A percentile compares a stretch with the other conserved stretches of the same genome.
These are phyloP conservation scores for Lactarius quietus DNA, from an alignment of 768 basidiomycete genomes.

Conservation along the genomic window DNA sequence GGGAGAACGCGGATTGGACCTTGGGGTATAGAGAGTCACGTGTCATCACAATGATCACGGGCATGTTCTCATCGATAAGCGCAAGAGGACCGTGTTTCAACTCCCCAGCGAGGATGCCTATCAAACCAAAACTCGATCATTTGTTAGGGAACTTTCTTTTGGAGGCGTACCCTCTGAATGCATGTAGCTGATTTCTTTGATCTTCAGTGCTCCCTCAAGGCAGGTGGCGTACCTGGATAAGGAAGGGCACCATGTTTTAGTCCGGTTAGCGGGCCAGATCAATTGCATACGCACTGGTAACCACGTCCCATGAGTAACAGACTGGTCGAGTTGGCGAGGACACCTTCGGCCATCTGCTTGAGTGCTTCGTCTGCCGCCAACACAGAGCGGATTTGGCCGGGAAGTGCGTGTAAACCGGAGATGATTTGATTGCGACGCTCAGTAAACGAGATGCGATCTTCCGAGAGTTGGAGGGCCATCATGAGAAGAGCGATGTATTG, in stretches of 20 bases:
- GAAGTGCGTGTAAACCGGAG: slow-evolving; percentile 85
- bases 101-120: slow-evolving; percentile 95
- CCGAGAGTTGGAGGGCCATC: slow-evolving; percentile 97
- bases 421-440: slow-evolving; percentile 92
- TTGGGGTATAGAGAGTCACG: slow-evolving; percentile 98
- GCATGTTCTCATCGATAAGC: slow-evolving; percentile 97
- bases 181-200: slow-evolving; percentile 98
- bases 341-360: slow-evolving; percentile 79
- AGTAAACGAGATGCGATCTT: slow-evolving; percentile 92
- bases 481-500: slow-evolving; percentile 98
- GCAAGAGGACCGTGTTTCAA: slow-evolving; percentile 98
- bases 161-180: slow-evolving; percentile 59
- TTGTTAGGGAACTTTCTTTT: neutral
- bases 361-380: slow-evolving; percentile 73
- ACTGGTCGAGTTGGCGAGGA: slow-evolving; percentile 74
- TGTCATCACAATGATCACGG: slow-evolving; percentile 99
- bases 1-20: slow-evolving; percentile 92
- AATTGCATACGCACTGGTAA: slow-evolving; percentile 67
- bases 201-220: slow-evolving; percentile 96
- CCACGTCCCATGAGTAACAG: slow-evolving; percentile 96
- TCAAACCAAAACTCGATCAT: slow-evolving; percentile 21
- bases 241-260: slow-evolving; percentile 15
- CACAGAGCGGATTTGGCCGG: slow-evolving; percentile 82
- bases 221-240: slow-evolving; percentile 80
- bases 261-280: neutral